Evolutionary conservation across 2,329 filamentous ascomycete genomes (phyloP).

Genomic region (Ceratocystis ficicola): DNA sequence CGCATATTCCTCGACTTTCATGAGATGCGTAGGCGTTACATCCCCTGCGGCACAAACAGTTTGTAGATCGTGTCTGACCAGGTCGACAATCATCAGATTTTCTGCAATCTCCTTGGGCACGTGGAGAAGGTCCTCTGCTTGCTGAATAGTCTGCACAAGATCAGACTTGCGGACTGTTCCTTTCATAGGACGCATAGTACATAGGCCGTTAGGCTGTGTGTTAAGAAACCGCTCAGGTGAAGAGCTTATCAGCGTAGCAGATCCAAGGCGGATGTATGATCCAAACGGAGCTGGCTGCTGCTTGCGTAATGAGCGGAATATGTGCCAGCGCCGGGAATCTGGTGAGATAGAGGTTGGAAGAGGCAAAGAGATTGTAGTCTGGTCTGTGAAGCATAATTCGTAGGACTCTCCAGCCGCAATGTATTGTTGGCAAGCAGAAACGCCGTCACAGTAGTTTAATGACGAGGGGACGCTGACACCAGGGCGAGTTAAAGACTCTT

Average conservation of each 20-base stretch:
- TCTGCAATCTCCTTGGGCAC: constrained; percentile 85
- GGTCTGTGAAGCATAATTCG: constrained; percentile 70
- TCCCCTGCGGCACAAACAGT: constrained; percentile 64
- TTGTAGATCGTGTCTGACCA: constrained; percentile 88
- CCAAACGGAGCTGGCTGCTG: constrained; percentile 76
- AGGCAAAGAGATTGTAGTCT: constrained; percentile 48
- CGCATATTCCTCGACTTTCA: constrained; percentile 81
- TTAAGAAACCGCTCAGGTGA: constrained; percentile 84
- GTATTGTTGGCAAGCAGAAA: constrained; percentile 55
- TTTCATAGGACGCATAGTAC: constrained; percentile 88
- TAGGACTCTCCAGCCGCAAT: constrained; percentile 73
- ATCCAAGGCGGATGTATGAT: constrained; percentile 61
- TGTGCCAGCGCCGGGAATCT: constrained; percentile 44
- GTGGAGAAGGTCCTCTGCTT: constrained; percentile 61
- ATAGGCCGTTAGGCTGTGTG: constrained; percentile 40
- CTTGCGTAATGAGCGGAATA: constrained; percentile 58
- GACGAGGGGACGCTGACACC: constrained; percentile 32
- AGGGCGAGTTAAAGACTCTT: constrained; percentile 3
- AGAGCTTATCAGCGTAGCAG: constrained; percentile 62
- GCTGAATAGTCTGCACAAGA: constrained; percentile 51
- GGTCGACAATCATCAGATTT: constrained; percentile 95
- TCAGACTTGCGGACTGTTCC: constrained; percentile 76
- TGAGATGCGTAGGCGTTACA: constrained; percentile 63
- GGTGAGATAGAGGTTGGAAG: constrained; percentile 28
- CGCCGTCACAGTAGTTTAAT: constrained; percentile 50